Evolutionary conservation across 2,329 filamentous ascomycete species (phyloP), one percentile per base, ranked within the genome.

Genomic region (Fusarium abutilonis): DNA sequence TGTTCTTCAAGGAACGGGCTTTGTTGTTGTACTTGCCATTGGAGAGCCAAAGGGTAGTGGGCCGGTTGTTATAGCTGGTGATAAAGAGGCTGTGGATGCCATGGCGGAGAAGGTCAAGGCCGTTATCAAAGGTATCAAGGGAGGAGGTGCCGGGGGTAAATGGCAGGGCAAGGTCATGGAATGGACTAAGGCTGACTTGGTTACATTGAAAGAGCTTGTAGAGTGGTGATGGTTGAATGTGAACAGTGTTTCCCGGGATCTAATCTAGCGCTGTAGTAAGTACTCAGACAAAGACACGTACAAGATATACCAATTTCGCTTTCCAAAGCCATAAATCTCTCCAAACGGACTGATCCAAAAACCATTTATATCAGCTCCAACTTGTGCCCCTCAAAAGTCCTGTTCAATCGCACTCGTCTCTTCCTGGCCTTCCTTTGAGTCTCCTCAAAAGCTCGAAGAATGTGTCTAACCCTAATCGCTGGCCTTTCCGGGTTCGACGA

Each of bases 91-190:
- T 0, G 69, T 74, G 1, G 69, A 69, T 3, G 43, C 14, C 0
- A 52, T 72, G 41, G 65, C 55, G 0, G 13, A 51, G 0, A 69
- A 57, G 9, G 52, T 67, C 9, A 69, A 71, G 19, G 52, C 52
- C 1, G 40, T 56, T 1, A 31, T 72, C 1, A 56, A 56, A 11
- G 67, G 67, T 2, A 59, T 74, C 21, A 75, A 72, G 36, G 73
- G 73, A 0, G 72, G 72, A 0, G 73, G 72, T 5, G 63, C 62
- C 1, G 67, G 69, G 0, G 71, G 68, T 1, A 75, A 71, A 43
- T 74, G 73, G 73, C 73, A 74, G 19, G 73, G 73, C 1, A 74
- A 74, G 28, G 72, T 75, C 0, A 41, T 51, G 3, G 61, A 66
- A 4, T 74, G 73, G 73, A 61, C 64, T 3, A 69, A 63, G 19